These are phyloP conservation scores for Pseudogymnoascus sp. DNA, from an alignment of 2,329 filamentous ascomycete genomes.

Conservation along the genomic window DNA sequence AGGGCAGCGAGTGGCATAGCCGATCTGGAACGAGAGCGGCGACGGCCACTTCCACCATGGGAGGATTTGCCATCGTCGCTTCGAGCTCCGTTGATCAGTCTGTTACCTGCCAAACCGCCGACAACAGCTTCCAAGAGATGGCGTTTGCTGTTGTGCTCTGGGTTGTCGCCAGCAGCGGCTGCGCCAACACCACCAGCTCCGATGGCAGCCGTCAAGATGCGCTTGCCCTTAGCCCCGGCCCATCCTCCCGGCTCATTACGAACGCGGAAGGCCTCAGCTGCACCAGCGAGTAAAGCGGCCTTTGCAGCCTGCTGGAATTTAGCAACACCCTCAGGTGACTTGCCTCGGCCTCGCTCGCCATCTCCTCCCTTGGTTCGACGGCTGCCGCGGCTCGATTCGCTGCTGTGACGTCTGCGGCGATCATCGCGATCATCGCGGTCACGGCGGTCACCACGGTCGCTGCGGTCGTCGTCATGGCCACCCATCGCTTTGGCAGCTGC, in stretches of 20 bases:
- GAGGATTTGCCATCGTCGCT: constrained; percentile 36
- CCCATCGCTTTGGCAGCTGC: constrained; percentile 53
- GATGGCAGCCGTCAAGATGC: constrained; percentile 77
- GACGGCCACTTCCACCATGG: constrained; percentile 30
- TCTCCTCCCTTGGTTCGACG: constrained; percentile 46
- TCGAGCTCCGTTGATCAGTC: constrained; percentile 72
- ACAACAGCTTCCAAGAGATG: constrained; percentile 81
- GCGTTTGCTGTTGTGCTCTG: constrained; percentile 67
- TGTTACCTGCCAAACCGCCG: constrained; percentile 79
- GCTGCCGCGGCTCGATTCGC: constrained; percentile 34
- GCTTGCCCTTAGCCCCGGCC: constrained; percentile 86
- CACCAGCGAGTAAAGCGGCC: constrained; percentile 82
- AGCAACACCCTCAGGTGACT: constrained; percentile 42
- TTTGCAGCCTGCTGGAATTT: constrained; percentile 82
- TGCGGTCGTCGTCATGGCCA: constrained; percentile 29
- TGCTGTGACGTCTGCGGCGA: constrained; percentile 34
- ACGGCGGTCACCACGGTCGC: constrained; percentile 32
- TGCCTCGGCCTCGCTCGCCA: constrained; percentile 32
- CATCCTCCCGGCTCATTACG: constrained; percentile 83
- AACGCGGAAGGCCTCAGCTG: constrained; percentile 83
- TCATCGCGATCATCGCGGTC: constrained; percentile 29
- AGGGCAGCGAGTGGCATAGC: constrained; percentile 44
- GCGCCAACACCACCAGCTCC: constrained; percentile 82
- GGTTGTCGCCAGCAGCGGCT: constrained; percentile 58
- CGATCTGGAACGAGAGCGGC: constrained; percentile 62